Percentiles rank a stretch among this genome's conserved stretches.
phyloP scores from a whole-genome alignment of 805 yeast genomes.

The Vanderwaltozyma polyspora region DNA sequence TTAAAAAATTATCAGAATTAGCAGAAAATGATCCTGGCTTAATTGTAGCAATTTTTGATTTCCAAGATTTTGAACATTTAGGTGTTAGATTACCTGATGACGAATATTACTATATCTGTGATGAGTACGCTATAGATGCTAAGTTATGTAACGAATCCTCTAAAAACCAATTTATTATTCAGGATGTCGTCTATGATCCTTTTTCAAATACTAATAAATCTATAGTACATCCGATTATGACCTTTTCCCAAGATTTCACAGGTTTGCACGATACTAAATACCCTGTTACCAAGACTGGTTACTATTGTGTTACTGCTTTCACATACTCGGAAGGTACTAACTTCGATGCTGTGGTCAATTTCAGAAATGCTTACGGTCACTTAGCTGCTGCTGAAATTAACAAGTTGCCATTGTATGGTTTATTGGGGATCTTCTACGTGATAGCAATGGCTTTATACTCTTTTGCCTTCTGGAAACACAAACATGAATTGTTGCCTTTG shows the following conservation, averaged over 20 bases:
- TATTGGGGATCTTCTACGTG: slow-evolving; percentile 71
- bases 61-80: slow-evolving; percentile 56
- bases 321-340: slow-evolving; percentile 31
- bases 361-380: slow-evolving; percentile 87
- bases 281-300: slow-evolving; percentile 66
- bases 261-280: slow-evolving; percentile 58
- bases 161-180: slow-evolving; percentile 52
- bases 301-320: slow-evolving; percentile 78
- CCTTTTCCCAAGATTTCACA: slow-evolving; percentile 41
- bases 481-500: slow-evolving; percentile 77
- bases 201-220: slow-evolving; percentile 45
- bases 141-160: slow-evolving; percentile 45
- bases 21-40: slow-evolving; percentile 34
- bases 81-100: slow-evolving; percentile 45
- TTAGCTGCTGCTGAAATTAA: slow-evolving; percentile 86
- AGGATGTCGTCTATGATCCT: slow-evolving; percentile 30
- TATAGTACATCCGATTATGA: slow-evolving; percentile 41
- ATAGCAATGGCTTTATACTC: slow-evolving; percentile 74
- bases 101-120: slow-evolving; percentile 57
- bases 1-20: slow-evolving; percentile 24
- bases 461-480: slow-evolving; percentile 73
- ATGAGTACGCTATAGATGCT: slow-evolving; percentile 46
- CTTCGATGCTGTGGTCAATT: slow-evolving; percentile 61
- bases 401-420: slow-evolving; percentile 79
- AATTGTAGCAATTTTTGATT: slow-evolving; percentile 72